These are phyloP conservation scores for Sophora flavescens DNA, from an alignment of 306 rosid genomes.

Conservation along the genomic window DNA sequence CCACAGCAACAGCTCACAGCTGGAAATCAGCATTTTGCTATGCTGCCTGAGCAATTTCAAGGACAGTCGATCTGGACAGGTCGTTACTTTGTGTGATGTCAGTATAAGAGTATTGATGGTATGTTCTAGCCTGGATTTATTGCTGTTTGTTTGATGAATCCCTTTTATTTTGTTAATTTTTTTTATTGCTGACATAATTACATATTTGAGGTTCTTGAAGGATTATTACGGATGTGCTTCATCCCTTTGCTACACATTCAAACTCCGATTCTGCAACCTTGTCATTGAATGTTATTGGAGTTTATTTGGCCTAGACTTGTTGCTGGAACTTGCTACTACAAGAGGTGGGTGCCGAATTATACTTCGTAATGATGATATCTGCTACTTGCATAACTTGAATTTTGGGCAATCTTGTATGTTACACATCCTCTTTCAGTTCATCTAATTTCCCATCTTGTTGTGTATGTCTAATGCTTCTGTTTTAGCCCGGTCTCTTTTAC, in stretches of 20 bases:
- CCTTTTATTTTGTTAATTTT: conserved; percentile 9
- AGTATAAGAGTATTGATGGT: conserved; percentile 69
- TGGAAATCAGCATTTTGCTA: conserved; percentile 69
- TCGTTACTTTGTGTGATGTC: conserved; percentile 87
- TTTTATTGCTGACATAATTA: conserved; percentile 34
- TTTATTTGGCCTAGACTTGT: conserved; percentile 75
- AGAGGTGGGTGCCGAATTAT: conserved; percentile 57
- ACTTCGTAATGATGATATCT: not conserved
- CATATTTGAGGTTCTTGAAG: conserved; percentile 63
- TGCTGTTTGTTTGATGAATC: conserved; percentile 40
- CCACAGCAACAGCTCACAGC: conserved; percentile 64
- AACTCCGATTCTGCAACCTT: conserved; percentile 75
- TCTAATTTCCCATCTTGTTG: not conserved
- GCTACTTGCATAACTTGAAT: not conserved
- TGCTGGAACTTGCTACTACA: conserved; percentile 81
- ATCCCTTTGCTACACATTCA: conserved; percentile 64
- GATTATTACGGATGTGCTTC: conserved; percentile 67
- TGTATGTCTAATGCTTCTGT: conserved; percentile 22
- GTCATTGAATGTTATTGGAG: conserved; percentile 77
- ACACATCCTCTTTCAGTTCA: not conserved
- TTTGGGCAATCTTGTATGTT: conserved; percentile 11
- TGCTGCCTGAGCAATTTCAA: conserved; percentile 83
- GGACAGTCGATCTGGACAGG: conserved; percentile 91
- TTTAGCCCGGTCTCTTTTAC: conserved; percentile 3
- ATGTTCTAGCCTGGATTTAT: conserved; percentile 47